Evolutionary conservation across 2,329 filamentous ascomycete species (phyloP).

Genomic region (Ceratocystis variospora): DNA sequence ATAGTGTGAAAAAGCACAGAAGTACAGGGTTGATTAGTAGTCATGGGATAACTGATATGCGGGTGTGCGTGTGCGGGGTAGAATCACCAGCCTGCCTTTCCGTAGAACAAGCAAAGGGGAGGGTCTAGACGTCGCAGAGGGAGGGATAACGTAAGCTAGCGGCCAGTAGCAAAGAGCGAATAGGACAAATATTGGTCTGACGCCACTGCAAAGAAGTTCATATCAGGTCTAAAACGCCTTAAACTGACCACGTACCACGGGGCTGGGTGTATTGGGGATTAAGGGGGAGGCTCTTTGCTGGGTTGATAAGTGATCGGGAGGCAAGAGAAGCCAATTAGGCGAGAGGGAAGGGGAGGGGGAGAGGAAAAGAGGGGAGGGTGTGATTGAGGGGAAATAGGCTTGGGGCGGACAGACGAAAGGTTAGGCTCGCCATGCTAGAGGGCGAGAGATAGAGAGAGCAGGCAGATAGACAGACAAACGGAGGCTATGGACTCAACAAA

Average conservation of each 20-base stretch:
- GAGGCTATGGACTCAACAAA: background rate
- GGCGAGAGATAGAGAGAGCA: no score
- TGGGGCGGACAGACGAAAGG: background rate
- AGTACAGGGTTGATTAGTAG: background rate
- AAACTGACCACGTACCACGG: background rate
- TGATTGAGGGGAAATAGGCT: background rate
- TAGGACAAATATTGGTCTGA: background rate
- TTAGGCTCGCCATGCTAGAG: no score
- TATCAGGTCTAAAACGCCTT: background rate
- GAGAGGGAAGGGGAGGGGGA: background rate
- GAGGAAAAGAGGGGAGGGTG: background rate
- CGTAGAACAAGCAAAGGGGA: background rate
- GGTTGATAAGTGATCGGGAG: background rate
- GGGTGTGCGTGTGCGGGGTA: background rate
- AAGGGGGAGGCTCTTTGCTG: constrained; percentile 4
- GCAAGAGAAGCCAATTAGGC: background rate
- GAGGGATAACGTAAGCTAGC: background rate
- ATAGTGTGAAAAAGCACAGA: background rate
- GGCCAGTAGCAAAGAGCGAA: background rate
- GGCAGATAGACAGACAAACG: no score
- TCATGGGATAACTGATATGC: background rate
- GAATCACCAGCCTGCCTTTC: background rate
- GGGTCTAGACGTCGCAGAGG: background rate
- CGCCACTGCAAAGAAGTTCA: background rate
- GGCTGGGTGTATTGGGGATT: background rate